Base-by-base conservation (phyloP, 192 early-diverging fungal genomes). In the Podila minutissima region DNA sequence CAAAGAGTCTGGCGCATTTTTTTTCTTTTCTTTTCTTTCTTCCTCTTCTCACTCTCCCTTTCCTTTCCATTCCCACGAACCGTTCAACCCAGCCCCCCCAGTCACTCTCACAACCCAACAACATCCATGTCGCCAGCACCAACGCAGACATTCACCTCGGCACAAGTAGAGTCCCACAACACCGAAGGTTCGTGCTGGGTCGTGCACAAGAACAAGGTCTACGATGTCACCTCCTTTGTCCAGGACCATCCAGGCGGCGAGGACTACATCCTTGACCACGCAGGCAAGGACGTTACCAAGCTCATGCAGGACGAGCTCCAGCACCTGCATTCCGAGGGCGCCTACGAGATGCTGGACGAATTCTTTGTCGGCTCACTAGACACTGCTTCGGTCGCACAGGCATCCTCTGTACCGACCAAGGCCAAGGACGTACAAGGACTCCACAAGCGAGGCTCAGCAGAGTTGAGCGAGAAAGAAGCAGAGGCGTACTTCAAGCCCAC, bases 221-320 rank as follows among this genome's bases (percentile, higher is more conserved):
- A 95, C 82, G 95, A 97, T 88, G 78, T 97, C 62, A 94, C 97
- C 20, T 72, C 90, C 62, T 99, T 99, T 84, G 88, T 93, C 70
- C 81, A 83, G 13, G 96, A 97, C 78, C 96, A 99, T 75, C 97
- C 97, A 0, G 97, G 97, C 51, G 97, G 97, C 20, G 92, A 92
- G 32, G 97, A 99, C 37, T 83, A 93, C 32, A 87, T 99, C 37
- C 84, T 95, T 76, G 92, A 97, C 79, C 93, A 94, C 83, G 96
- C 89, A 50, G 97, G 97, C 37, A 84, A 91, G 59, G 95, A 97
- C 83, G 89, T 95, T 19, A 90, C 92, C 1, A 78, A 82, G 37
- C 88, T 91, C 31, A 93, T 97, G 94, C 83, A 89, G 46, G 95
- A 97, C 84, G 71, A 85, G 29, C 68, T 86, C 67, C 83, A 86